Evolutionary conservation across 139 green algal genomes (phyloP).

Genomic region (Chlamydomonas sphaeroides): DNA sequence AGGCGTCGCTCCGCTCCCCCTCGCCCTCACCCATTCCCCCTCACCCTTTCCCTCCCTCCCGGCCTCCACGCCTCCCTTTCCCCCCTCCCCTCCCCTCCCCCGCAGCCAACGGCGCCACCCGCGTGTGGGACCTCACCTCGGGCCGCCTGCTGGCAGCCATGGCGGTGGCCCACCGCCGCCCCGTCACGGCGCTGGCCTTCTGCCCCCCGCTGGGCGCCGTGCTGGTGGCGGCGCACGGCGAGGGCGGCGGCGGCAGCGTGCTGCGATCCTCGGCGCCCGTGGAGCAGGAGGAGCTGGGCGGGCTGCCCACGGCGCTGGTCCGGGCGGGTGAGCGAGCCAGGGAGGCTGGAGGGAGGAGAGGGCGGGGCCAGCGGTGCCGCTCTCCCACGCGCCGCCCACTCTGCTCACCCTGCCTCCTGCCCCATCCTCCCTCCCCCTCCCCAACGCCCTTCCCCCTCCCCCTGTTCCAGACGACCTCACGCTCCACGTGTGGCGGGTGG

Average conservation of each 20-base stretch:
- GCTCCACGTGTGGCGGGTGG: slow-evolving; percentile 28
- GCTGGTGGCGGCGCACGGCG: slow-evolving; percentile 18
- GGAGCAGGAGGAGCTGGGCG: slow-evolving; percentile 1
- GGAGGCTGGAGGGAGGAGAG: background rate
- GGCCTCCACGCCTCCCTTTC: no score
- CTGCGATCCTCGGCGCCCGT: slow-evolving; percentile 1
- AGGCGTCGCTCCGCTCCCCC: no score
- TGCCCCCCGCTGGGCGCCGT: background rate
- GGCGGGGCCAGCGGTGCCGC: background rate
- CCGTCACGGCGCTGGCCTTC: slow-evolving; percentile 38
- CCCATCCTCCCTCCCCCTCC: background rate
- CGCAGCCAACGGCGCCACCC: slow-evolving; percentile 16
- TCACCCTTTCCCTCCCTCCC: background rate
- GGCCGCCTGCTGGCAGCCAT: background rate
- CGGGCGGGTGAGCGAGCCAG: slow-evolving; percentile 1
- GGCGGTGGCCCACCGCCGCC: background rate
- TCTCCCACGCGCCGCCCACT: background rate
- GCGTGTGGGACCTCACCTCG: slow-evolving; percentile 12
- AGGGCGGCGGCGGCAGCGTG: background rate
- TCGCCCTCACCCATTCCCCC: background rate
- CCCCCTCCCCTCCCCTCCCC: background rate
- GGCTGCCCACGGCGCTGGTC: slow-evolving; percentile 22
- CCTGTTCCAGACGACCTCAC: slow-evolving; percentile 16
- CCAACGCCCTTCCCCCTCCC: background rate
- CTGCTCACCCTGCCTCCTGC: no score